These are phyloP conservation scores for Globisporangium okanoganense DNA, from an alignment of 352 stramenopile species.

Conservation along the genomic window DNA sequence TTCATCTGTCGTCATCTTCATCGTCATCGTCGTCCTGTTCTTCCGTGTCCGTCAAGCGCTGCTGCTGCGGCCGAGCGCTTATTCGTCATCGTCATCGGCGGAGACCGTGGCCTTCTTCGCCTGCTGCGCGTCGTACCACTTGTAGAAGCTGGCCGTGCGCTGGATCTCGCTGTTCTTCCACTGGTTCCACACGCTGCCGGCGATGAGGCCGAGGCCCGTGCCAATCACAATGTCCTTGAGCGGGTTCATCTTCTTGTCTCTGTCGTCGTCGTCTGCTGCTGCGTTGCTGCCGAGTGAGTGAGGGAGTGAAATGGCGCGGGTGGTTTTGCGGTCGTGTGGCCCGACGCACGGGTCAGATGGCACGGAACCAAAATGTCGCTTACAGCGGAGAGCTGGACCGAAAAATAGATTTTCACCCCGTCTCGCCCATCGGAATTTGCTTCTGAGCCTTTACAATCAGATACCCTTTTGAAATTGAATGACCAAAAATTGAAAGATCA, in stretches of 20 bases:
- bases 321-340: neutral
- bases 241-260: conserved; percentile 63
- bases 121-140: conserved; percentile 75
- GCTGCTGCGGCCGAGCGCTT: neutral
- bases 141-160: conserved; percentile 78
- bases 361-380: neutral
- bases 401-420: no score
- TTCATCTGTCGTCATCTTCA: neutral
- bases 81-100: conserved; percentile 41
- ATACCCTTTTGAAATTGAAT: no score
- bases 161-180: conserved; percentile 67
- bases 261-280: neutral
- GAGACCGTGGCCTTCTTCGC: conserved; percentile 47
- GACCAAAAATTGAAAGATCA: no score
- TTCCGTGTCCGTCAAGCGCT: neutral
- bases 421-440: no score
- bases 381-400: no score
- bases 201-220: conserved; percentile 53
- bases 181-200: conserved; percentile 57
- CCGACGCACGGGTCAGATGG: neutral
- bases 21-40: neutral
- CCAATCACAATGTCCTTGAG: conserved; percentile 82
- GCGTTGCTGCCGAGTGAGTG: neutral
- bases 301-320: neutral
- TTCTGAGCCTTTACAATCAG: no score